Base-by-base conservation (phyloP, 2,329 filamentous ascomycete species). In the Zymoseptoria tritici region DNA sequence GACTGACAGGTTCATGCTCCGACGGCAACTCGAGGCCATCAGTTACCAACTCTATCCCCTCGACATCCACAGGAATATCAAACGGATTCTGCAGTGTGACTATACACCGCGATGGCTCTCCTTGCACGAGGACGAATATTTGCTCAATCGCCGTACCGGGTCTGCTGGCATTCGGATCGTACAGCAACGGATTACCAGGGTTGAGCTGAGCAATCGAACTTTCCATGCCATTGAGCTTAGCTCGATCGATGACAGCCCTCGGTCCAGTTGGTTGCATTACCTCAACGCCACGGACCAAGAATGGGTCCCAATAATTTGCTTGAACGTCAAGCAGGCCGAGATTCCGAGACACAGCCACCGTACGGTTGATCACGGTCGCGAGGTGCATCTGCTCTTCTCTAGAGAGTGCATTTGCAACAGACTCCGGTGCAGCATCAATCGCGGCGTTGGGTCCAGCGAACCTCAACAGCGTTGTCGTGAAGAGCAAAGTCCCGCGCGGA, bases 241-340 rank as follows among this genome's bases (percentile, higher is more conserved):
- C 58, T 21, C 62, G 63, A 53, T 66, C 62, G 11, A 71, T 60
- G 22, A 71, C 60, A 22, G 55, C 60, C 49, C 57, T 61, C 19
- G 56, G 50, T 2, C 60, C 58, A 21, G 56, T 59, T n/a, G 65
- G 62, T 21, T 61, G 62, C n/a, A 91, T 84, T 51, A 96, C 78
- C 57, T 86, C 83, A 66, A 96, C 79, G 63, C 85, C 85, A 55
- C 94, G 86, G 53, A 99, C 82, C 8, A 99, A 79, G 67, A 97
- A 97, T 69, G 96, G 91, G 72, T 99, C 94, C 94, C 94, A 99
- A 71, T 97, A 99, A 66, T 94, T 89, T 5, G 91, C 91, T 56
- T 85, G 81, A 50, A 93, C 75, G 58, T 87, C 77, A 4, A 82
- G 78, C 26, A 91, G 77, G 0, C 91, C 91, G 24, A 97, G 76